These are phyloP conservation scores for Phascolomyces articulosus DNA, from an alignment of 371 early-diverging fungal species.

Conservation along the genomic window DNA sequence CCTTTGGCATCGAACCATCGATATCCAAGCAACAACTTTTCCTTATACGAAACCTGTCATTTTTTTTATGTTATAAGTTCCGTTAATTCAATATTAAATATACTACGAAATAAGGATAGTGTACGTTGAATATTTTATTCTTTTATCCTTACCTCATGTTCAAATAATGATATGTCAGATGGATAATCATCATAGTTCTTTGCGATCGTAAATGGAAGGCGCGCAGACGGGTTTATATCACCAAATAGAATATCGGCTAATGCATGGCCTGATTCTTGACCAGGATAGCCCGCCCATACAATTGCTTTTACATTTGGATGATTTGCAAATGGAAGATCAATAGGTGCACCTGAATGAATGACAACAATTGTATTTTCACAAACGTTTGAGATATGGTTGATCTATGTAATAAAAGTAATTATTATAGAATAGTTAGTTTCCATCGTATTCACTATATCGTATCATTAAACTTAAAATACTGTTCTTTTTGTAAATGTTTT, in stretches of 20 bases:
- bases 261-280: slow-evolving; percentile 56
- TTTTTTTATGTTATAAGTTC: no score
- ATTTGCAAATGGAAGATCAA: slow-evolving; percentile 57
- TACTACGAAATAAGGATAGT: no score
- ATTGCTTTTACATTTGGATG: slow-evolving; percentile 62
- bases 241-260: slow-evolving; percentile 60
- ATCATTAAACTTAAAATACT: no score
- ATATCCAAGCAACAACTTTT: slow-evolving; percentile 56
- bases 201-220: slow-evolving; percentile 56
- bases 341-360: slow-evolving; percentile 59
- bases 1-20: slow-evolving; percentile 44
- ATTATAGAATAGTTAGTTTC: slow-evolving; percentile 59
- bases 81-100: no score
- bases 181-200: slow-evolving; percentile 36
- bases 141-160: no score
- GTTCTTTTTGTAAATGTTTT: no score
- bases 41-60: no score
- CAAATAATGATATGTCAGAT: slow-evolving; percentile 43
- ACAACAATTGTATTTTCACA: slow-evolving; percentile 64
- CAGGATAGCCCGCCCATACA: slow-evolving; percentile 53
- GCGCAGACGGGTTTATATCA: slow-evolving; percentile 56
- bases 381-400: slow-evolving; percentile 34
- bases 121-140: slow-evolving; percentile 40
- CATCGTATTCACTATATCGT: no score
- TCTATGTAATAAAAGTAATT: slow-evolving; percentile 22